Base-by-base conservation (phyloP, 352 stramenopile genomes). In the Aphanomyces invadans region DNA sequence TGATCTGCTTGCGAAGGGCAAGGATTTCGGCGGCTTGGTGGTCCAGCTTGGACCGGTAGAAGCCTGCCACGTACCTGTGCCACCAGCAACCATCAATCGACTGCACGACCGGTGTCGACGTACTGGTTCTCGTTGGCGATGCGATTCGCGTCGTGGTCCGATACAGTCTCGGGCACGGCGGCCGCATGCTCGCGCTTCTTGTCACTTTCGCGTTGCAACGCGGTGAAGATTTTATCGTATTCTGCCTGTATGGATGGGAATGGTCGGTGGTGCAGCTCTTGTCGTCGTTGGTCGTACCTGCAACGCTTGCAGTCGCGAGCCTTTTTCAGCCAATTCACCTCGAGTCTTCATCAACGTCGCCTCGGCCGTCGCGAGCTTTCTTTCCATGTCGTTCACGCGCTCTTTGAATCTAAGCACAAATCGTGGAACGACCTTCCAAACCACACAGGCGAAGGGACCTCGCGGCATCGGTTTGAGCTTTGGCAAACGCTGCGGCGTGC, bases 181-280 rank as follows among this genome's bases (percentile, higher is more conserved):
- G 17, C 45, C 26, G 28, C 17, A 9, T 2, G 38, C 54, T 7
- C 11, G 7, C 11, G 28, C 19, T 46, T 61, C 32, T 52, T 26
- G 9, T 49, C 29, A 32, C 36, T 48, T 0, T 63, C 60, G 71
- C 84, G 87, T 42, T 90, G 83, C 15, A 92, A 66, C 29, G 76
- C 77, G 19, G 66, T 67, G 45, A 92, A 92, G 12, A 92, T 57
- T 38, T 79, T 86, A 56, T 81, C 78, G 68, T 92, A 92, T 63
- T 92, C 83, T 42, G 81, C 73, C 36, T 42, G 36, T 42, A 42
- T 42, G 15, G 7, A 42, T 90, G 26, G 75, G 71, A 15, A 77
- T 70, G 28, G 86, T 74, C n/a, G 74, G 61, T 7, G 42, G 42
- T 11, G 86, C 78, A 15, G 77, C 75, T 62, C 87, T 78, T 65